Evolutionary conservation across 306 rosid genomes (phyloP), one percentile per base, ranked within the genome.

Genomic region (Dryas drummondii): DNA sequence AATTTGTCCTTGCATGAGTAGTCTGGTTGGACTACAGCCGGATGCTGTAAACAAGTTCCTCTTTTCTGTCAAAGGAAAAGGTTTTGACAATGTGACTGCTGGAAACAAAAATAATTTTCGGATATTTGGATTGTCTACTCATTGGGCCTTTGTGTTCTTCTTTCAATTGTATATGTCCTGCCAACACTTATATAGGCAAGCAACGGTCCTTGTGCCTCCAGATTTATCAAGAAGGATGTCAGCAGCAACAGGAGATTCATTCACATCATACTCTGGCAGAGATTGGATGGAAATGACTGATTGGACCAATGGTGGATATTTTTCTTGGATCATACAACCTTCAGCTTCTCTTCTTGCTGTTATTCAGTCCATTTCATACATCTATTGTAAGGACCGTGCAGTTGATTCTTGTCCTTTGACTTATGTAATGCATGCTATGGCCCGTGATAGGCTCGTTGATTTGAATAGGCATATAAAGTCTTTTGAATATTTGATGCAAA

Each of bases 391-490:
- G 66, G 72, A 58, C 73, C 55, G 60, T 60, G 70, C 80, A 55
- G 64, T 58, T 51, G 89, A 78, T 73, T 87, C 80, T 80, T 80
- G 68, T 63, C 91, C 91, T 67, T 84, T 91, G 84, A 75, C 87
- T 66, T 85, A 88, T 77, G 72, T 81, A 66, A 87, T 91, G 83
- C 94, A 88, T 76, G 81, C 86, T 37, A 91, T 94, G 96, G 82
- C 86, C 81, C 87, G 89, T 88, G 93, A 86, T 83, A 88, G 98
- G 87, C 92, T 94, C 74, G 86, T 79, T 77, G 91, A 91, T 84
- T 85, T 91, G 91, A 90, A 94, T 81, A 88, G 83, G 77, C 90
- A 79, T 78, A 83, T 94, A 79, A 78, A 77, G 40, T 79, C 87
- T 76, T 82, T 86, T 54, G 87, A 82, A 75, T 91, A 88, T 87